Evolutionary conservation across 2,329 filamentous ascomycete species (phyloP), one percentile per base, ranked within the genome.

Genomic region (Paradendryphiella salina): DNA sequence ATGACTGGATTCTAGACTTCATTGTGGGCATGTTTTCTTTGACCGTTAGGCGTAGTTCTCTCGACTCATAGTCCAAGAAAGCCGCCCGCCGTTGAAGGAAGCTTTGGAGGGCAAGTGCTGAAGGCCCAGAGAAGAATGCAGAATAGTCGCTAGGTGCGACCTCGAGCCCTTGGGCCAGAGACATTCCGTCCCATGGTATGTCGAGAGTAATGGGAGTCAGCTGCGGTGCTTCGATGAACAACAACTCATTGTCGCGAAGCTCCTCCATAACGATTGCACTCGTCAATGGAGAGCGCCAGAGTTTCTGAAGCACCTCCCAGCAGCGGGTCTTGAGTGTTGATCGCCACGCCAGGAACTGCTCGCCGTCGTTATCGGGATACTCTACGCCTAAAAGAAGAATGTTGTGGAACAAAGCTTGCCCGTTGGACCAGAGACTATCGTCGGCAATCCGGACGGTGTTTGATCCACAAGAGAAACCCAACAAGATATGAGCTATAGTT

Each of bases 231-330:
- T 94, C 82, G 44, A 85, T 83, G 63, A 90, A 89, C n/a, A 95
- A 78, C 60, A 95, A 86, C 51, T 90, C 89, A 63, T 87, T 88
- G 15, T 84, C 82, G 56, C 91, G 85, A 53, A 99, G 81, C 69
- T 96, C 90, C 31, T 85, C 79, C 63, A 96, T 84, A 11, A 91
- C 85, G 54, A 94, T 78, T 1, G 79, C 76, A 2, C 87, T 84
- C 0, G 95, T 95, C 17, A 97, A 75, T 33, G 88, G 83, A 1
- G 92, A 94, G 35, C 81, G 85, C 88, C 92, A 96, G 1, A 99
- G 80, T 52, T 89, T 84, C 56, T 87, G 85, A 28, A 99, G 75
- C 21, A 97, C 84, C 45, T 79, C 76, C 57, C 77, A 74, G 54
- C 75, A 77, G 28, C 72, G 69, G 29, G 72, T 72, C 60, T 77